Evolutionary conservation across 176 grass and related monocot genomes (phyloP), one percentile per base, ranked within the genome.

Genomic region (Leersia perrieri): DNA sequence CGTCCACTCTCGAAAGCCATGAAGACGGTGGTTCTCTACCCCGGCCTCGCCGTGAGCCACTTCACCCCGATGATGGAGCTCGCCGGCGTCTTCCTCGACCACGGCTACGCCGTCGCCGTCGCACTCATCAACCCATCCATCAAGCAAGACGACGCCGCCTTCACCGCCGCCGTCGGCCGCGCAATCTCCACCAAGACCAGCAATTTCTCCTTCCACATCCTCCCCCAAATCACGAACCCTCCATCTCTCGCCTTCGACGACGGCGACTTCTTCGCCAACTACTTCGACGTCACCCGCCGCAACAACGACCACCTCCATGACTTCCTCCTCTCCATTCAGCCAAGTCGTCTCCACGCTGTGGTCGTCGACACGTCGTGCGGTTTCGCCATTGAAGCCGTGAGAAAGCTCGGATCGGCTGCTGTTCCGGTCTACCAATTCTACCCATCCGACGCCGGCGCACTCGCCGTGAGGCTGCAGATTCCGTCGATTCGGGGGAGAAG

Each of bases 191-290:
- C 53, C 53, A 58, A 58, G 53, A 58, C 0, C 53, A 9, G 22
- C 49, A 10, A n/a, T n/a, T n/a, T 58, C 53, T 11, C 22, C 53
- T 58, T 25, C 53, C 53, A 58, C n/a, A 11, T 3, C 2, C 53
- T 58, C 22, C 53, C 22, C 8, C 0, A 22, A 18, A 22, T 55
- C 51, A 18, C 22, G 53, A 9, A n/a, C 20, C 53, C 22, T 25
- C 22, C n/a, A 2, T 25, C n/a, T 2, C 7, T 23, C 53, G 53
- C 53, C n/a, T 58, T 25, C 22, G 0, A 10, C 22, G 53, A 10
- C 8, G 0, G 2, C 3, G 0, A 0, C 3, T 23, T 25, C n/a
- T 10, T 58, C 53, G 3, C 0, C 2, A 11, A 25, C 0, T 58
- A 58, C 53, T 11, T 10, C 4, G 53, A 58, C 53, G 2, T 58